These are phyloP conservation scores for Talinum fruticosum DNA, from an alignment of 148 eudicot genomes.

Conservation along the genomic window DNA sequence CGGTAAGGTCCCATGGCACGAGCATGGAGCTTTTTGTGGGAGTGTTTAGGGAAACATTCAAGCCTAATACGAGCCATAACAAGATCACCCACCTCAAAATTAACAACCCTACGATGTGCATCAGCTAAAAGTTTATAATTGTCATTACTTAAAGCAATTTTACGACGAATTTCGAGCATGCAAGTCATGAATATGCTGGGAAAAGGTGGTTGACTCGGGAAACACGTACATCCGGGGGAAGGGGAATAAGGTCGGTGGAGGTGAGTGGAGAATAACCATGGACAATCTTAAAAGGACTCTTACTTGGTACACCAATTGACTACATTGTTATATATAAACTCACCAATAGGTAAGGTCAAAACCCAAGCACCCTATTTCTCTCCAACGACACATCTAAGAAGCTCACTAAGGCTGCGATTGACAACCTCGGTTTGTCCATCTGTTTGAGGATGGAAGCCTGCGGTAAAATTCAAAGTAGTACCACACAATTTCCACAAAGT, in stretches of 20 bases:
- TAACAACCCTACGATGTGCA: background rate
- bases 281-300: background rate
- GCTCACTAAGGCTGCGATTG: background rate
- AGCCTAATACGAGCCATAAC: background rate
- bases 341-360: background rate
- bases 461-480: background rate
- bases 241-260: background rate
- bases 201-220: background rate
- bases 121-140: background rate
- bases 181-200: background rate
- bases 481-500: background rate
- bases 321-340: background rate
- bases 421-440: background rate
- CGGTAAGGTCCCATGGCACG: background rate
- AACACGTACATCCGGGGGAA: background rate
- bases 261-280: background rate
- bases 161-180: background rate
- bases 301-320: background rate
- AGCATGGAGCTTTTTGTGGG: background rate
- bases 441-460: background rate
- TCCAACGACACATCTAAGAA: background rate
- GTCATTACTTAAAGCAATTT: background rate
- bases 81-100: background rate
- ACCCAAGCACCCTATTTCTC: background rate
- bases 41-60: background rate